phyloP scores from a whole-genome alignment of 371 early-diverging fungal species.

The Sporodiniella umbellata region DNA sequence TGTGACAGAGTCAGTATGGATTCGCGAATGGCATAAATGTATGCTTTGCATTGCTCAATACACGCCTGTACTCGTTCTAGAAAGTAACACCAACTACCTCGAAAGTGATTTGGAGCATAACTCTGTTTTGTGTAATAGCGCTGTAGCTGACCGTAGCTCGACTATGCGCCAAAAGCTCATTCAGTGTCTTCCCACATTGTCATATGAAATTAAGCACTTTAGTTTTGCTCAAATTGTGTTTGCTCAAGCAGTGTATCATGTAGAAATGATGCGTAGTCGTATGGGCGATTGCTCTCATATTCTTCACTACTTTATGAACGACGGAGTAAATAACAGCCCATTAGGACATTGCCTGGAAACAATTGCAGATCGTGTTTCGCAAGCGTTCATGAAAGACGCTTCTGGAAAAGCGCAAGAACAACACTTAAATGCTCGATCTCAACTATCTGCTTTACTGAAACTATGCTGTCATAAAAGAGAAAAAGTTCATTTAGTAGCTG shows the following conservation, averaged over 20 bases:
- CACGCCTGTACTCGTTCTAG: slow-evolving; percentile 81
- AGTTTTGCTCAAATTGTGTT: slow-evolving; percentile 78
- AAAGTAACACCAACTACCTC: slow-evolving; percentile 71
- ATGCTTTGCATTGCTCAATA: slow-evolving; percentile 76
- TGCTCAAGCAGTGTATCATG: slow-evolving; percentile 79
- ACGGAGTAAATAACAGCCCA: slow-evolving; percentile 70
- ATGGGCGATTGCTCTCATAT: slow-evolving; percentile 70
- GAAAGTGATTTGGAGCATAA: slow-evolving; percentile 90
- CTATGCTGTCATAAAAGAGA: slow-evolving; percentile 66
- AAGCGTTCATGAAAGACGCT: slow-evolving; percentile 55
- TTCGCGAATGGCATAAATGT: slow-evolving; percentile 67
- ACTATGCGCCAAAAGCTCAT: slow-evolving; percentile 36
- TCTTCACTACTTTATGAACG: slow-evolving; percentile 81
- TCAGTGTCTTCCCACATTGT: slow-evolving; percentile 34
- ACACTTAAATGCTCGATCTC: slow-evolving; percentile 42
- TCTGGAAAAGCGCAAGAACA: slow-evolving; percentile 49
- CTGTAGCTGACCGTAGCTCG: slow-evolving; percentile 51
- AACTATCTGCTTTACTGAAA: slow-evolving; percentile 62
- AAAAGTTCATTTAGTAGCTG: slow-evolving; percentile 64
- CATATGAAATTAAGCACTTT: slow-evolving; percentile 61
- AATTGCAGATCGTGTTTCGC: slow-evolving; percentile 63
- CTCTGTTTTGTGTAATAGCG: slow-evolving; percentile 73
- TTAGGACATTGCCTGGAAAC: slow-evolving; percentile 58
- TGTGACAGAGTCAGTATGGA: slow-evolving; percentile 75
- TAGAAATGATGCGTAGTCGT: slow-evolving; percentile 78